Evolutionary conservation across 2,329 filamentous ascomycete genomes (phyloP).

Genomic region (Leptographium wingfieldii): DNA sequence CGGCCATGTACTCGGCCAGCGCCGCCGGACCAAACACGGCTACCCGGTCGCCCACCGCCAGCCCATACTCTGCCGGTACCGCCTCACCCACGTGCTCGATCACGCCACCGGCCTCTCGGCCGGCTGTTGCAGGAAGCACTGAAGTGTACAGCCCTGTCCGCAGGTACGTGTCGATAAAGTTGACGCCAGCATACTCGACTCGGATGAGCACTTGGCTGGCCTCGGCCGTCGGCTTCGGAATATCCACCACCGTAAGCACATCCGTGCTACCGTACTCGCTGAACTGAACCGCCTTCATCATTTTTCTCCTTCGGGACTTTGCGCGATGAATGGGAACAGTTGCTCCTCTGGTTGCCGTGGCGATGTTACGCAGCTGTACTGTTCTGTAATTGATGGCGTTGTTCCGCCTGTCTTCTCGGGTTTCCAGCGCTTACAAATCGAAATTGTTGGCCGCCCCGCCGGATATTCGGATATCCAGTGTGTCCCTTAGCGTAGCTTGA

Average conservation of each 20-base stretch:
- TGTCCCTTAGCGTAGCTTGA: background rate
- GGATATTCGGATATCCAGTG: background rate
- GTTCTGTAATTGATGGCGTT: background rate
- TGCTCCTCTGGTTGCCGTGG: background rate
- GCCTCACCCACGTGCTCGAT: conserved; percentile 10
- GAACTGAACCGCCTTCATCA: conserved; percentile 59
- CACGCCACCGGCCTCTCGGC: conserved; percentile 12
- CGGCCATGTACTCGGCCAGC: conserved; percentile 45
- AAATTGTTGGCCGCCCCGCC: background rate
- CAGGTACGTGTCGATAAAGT: conserved; percentile 68
- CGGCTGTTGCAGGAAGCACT: conserved; percentile 7
- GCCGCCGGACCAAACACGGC: conserved; percentile 40
- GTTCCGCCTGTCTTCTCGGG: background rate
- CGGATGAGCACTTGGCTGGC: conserved; percentile 63
- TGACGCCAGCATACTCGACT: conserved; percentile 68
- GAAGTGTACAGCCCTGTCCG: conserved; percentile 8
- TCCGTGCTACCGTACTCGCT: conserved; percentile 59
- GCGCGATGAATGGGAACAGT: background rate
- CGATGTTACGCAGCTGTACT: background rate
- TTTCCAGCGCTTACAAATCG: background rate
- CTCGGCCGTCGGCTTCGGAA: conserved; percentile 53
- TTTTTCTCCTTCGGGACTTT: background rate
- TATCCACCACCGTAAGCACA: conserved; percentile 54
- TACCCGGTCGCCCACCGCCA: conserved; percentile 45
- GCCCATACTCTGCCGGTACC: conserved; percentile 7